These are phyloP conservation scores for Blastocystis sp. DNA, from an alignment of 352 stramenopile genomes.

Conservation along the genomic window DNA sequence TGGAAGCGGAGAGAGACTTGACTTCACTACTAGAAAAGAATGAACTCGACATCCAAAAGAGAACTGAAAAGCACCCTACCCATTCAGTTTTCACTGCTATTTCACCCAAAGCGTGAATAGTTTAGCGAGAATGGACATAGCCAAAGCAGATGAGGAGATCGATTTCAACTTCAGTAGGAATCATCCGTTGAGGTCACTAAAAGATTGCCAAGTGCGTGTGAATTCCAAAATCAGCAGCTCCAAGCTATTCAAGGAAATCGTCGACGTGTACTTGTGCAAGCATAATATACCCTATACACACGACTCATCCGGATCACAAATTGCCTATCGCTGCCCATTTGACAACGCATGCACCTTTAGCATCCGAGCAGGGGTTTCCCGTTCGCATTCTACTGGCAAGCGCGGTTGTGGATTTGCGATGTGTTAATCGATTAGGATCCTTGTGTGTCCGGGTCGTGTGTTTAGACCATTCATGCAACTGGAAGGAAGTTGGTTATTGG, in stretches of 20 bases:
- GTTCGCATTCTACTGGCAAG: not conserved
- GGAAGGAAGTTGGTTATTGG: not conserved
- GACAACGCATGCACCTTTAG: not conserved
- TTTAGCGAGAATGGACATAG: not conserved
- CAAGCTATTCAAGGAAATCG: not conserved
- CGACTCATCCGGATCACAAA: slow-evolving; percentile 7
- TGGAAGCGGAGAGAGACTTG: not conserved
- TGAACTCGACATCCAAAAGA: not conserved
- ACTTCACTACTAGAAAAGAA: not conserved
- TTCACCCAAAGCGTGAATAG: not conserved
- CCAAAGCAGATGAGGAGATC: slow-evolving; percentile 41
- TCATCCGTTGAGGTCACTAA: not conserved
- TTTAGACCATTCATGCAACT: slow-evolving; percentile 5
- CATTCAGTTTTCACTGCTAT: not conserved
- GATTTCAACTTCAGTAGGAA: slow-evolving; percentile 20
- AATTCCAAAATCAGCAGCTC: not conserved
- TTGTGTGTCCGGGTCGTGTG: not conserved
- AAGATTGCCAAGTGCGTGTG: not conserved
- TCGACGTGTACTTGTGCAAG: slow-evolving; percentile 38
- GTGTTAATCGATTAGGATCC: not conserved
- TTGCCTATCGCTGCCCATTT: slow-evolving; percentile 32
- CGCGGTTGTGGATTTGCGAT: not conserved
- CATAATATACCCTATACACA: slow-evolving; percentile 44
- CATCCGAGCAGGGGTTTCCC: slow-evolving; percentile 28
- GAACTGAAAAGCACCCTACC: not conserved